Percentiles rank a stretch among this genome's conserved stretches.
Conservation (phyloP, 352 stramenopile species). For the Elongisporangium anandrum region DNA sequence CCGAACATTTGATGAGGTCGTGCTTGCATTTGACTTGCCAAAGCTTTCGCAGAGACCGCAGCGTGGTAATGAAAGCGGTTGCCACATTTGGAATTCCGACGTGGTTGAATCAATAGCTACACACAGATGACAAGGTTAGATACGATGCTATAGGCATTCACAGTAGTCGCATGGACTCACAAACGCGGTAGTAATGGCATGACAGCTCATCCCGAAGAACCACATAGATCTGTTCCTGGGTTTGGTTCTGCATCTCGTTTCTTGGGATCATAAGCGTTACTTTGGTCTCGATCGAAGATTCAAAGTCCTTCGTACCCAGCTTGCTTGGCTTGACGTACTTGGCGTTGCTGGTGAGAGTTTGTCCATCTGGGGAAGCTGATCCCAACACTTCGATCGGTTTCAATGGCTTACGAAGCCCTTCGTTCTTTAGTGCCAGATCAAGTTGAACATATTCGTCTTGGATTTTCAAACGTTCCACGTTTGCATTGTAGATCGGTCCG, state of each 20-base stretch:
- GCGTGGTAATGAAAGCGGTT: slow-evolving; percentile 31
- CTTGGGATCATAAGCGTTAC: slow-evolving; percentile 8
- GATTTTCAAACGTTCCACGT: slow-evolving; percentile 22
- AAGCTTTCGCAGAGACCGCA: slow-evolving; percentile 52
- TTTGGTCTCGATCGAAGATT: slow-evolving; percentile 1
- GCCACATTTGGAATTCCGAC: slow-evolving; percentile 29
- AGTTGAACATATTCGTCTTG: slow-evolving; percentile 15
- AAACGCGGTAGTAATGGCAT: slow-evolving; percentile 56
- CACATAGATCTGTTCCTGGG: slow-evolving; percentile 30
- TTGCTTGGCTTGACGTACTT: slow-evolving; percentile 13
- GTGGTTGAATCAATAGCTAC: slow-evolving; percentile 9
- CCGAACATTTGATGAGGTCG: not conserved
- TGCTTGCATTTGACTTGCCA: slow-evolving; percentile 9
- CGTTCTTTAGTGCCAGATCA: slow-evolving; percentile 30
- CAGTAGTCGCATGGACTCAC: slow-evolving; percentile 22
- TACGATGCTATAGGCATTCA: slow-evolving; percentile 6
- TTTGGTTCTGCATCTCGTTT: not conserved
- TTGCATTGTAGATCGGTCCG: slow-evolving; percentile 51
- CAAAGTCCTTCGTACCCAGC: slow-evolving; percentile 12
- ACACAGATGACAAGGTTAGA: slow-evolving; percentile 8
- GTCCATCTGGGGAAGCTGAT: slow-evolving; percentile 28
- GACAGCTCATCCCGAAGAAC: slow-evolving; percentile 41
- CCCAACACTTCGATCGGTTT: slow-evolving; percentile 28
- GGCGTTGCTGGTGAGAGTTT: slow-evolving; percentile 15
- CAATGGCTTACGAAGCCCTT: slow-evolving; percentile 19